These are phyloP conservation scores for Aspergillus pseudoterreus DNA, from an alignment of 2,329 filamentous ascomycete genomes.

Conservation along the genomic window DNA sequence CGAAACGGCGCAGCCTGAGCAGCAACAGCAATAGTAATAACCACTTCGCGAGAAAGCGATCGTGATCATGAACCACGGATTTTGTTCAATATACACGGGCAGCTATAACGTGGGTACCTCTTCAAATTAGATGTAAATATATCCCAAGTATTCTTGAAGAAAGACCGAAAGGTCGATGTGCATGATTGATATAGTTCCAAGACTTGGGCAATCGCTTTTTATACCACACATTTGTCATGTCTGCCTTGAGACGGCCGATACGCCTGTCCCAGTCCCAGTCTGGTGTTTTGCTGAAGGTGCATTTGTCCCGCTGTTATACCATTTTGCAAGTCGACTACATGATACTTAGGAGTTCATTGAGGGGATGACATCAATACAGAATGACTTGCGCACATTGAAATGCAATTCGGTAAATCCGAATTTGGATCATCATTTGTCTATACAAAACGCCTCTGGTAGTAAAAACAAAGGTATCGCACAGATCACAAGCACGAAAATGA, in stretches of 20 bases:
- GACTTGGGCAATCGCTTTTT: too few relatives aligned
- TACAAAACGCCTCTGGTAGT: not conserved
- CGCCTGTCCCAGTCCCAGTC: too few relatives aligned
- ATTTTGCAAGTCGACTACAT: too few relatives aligned
- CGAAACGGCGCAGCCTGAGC: conserved; percentile 1
- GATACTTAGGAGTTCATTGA: too few relatives aligned
- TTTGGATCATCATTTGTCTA: not conserved
- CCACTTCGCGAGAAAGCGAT: not conserved
- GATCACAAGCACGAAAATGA: not conserved
- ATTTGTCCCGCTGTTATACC: too few relatives aligned
- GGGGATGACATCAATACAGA: too few relatives aligned
- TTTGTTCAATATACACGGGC: not conserved
- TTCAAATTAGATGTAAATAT: conserved; percentile 9
- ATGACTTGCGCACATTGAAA: too few relatives aligned
- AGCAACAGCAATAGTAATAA: not conserved
- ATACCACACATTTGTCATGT: too few relatives aligned
- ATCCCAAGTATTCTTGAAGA: not conserved
- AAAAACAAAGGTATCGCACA: not conserved
- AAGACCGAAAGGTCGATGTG: not conserved
- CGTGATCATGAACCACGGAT: not conserved
- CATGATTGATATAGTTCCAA: not conserved
- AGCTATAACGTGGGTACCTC: conserved; percentile 14
- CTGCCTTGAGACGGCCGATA: too few relatives aligned
- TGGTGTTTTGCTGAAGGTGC: too few relatives aligned
- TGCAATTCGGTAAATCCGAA: not conserved